Percentiles rank a stretch among this genome's conserved stretches.
Conservation (phyloP, 345 rosid species). For the Gossypium sturtianum region DNA sequence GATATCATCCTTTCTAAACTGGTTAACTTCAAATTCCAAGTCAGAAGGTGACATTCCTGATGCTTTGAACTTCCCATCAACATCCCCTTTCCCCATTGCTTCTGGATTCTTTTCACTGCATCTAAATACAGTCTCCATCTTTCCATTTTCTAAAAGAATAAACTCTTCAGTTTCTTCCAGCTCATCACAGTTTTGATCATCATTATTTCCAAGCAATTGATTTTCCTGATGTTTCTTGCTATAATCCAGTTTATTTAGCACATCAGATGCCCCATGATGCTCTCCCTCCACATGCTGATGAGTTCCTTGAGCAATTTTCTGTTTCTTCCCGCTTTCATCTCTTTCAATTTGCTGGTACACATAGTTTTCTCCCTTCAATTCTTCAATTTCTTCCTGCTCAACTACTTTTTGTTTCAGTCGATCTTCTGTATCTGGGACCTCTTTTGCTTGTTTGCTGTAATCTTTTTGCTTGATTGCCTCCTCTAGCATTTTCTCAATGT, state of each 20-base stretch:
- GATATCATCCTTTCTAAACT: constrained; percentile 14
- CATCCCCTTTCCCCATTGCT: constrained; percentile 13
- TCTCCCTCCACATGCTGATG: constrained; percentile 10
- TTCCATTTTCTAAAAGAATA: constrained; percentile 21
- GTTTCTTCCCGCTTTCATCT: constrained; percentile 16
- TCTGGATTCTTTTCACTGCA: constrained; percentile 26
- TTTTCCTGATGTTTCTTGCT: constrained; percentile 18
- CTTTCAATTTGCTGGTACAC: constrained; percentile 18
- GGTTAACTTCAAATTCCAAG: constrained; percentile 15
- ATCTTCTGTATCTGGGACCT: constrained; percentile 27
- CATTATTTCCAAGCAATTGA: constrained; percentile 22
- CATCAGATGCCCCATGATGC: constrained; percentile 12
- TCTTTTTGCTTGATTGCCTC: constrained; percentile 25
- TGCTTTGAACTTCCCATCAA: constrained; percentile 16
- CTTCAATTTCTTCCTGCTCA: constrained; percentile 36
- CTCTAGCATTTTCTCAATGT: constrained; percentile 18
- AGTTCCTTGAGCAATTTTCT: constrained; percentile 17
- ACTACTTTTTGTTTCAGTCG: constrained; percentile 36
- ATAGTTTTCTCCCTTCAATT: constrained; percentile 24
- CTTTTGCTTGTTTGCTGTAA: constrained; percentile 12
- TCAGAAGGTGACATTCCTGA: constrained; percentile 16
- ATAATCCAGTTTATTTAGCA: constrained; percentile 19
- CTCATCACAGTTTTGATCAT: constrained; percentile 19
- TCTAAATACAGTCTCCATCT: constrained; percentile 16
- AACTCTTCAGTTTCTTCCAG: constrained; percentile 23